Conservation (phyloP, 371 early-diverging fungal species). For the Circinella minor region DNA sequence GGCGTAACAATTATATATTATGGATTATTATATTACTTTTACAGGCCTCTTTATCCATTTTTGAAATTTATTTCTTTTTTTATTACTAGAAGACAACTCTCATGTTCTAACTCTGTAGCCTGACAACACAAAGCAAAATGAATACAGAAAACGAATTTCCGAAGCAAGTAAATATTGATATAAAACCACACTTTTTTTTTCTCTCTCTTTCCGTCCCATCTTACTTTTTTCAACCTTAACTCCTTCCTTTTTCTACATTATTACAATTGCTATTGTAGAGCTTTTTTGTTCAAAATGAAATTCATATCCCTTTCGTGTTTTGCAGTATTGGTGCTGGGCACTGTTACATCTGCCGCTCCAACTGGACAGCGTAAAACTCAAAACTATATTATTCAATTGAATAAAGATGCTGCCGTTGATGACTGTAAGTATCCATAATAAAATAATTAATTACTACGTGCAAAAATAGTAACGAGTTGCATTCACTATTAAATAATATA, state of each 20-base stretch:
- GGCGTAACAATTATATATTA: no score
- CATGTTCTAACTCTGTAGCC: background rate
- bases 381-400: slow-evolving; percentile 42
- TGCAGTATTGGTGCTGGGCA: slow-evolving; percentile 8
- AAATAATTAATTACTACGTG: background rate
- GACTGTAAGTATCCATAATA: slow-evolving; percentile 27
- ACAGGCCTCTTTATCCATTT: no score
- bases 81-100: no score
- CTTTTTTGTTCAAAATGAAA: background rate
- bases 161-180: background rate
- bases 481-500: no score
- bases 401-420: slow-evolving; percentile 28
- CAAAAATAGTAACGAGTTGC: no score
- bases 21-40: no score
- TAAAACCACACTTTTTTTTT: background rate
- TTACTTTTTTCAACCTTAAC: background rate
- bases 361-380: slow-evolving; percentile 6
- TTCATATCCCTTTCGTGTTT: slow-evolving; percentile 4
- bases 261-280: background rate
- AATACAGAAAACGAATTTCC: slow-evolving; percentile 1
- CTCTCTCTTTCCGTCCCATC: background rate
- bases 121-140: slow-evolving; percentile 22
- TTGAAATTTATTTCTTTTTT: no score
- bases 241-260: background rate
- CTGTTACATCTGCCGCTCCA: slow-evolving; percentile 3